Evolutionary conservation across 441 rosid genomes (phyloP), one percentile per base, ranked within the genome.

Genomic region (Pelargonium citronellum): DNA sequence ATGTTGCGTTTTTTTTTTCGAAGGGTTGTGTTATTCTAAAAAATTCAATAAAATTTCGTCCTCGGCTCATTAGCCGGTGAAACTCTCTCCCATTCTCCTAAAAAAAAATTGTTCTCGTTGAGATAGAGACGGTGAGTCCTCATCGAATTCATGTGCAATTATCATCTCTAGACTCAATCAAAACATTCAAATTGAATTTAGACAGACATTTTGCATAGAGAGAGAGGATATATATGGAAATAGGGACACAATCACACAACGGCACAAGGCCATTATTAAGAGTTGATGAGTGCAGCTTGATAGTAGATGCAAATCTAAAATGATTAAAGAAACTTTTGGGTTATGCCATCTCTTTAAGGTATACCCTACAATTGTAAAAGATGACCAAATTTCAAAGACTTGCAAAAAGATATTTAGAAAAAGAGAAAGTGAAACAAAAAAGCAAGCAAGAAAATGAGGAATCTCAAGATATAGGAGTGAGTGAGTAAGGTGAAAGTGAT

Each of bases 261-360:
- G 0, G 17, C 60, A 12, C 20, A 53, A 53, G 60, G 17, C 20
- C 60, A 53, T 53, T 53, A 53, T 53, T 53, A 20, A 53, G 60
- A 53, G 6, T 53, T 53, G 60, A 53, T 53, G 19, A 53, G 20
- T 53, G 60, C 60, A 53, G 60, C 60, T 53, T 53, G 60, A 0
- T 15, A 20, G 60, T 53, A 53, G 60, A 7, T 53, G 60, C 19
- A 53, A 16, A 53, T 53, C 60, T n/a, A 53, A 53, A 53, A 53
- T 53, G 60, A 53, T 53, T 16, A 53, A 16, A 53, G 60, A 53
- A 53, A 27, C 60, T 53, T 53, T 53, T 20, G 16, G 60, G 60
- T 53, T 53, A n/a, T 53, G 20, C 60, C 60, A 53, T 53, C 60
- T 53, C 60, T 53, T 53, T 53, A 53, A 53, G 60, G 60, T 53